Conservation (phyloP, 2,329 filamentous ascomycete genomes). For the Pseudogymnoascus sp. region DNA sequence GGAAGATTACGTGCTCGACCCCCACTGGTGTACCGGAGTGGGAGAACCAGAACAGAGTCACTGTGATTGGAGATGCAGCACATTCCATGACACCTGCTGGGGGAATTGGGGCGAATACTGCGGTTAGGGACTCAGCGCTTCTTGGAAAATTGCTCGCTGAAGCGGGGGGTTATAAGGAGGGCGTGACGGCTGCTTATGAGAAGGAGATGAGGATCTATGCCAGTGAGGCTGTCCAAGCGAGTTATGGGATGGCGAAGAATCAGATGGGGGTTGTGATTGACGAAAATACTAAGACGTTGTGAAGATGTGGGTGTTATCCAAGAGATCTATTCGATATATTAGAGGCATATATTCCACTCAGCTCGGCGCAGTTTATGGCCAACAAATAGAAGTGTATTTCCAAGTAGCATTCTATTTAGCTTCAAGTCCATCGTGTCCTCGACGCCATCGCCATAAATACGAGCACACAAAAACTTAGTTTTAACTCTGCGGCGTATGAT, state of each 20-base stretch:
- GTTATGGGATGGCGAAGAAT: constrained; percentile 41
- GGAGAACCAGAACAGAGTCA: constrained; percentile 50
- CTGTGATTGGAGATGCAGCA: constrained; percentile 50
- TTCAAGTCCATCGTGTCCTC: background rate
- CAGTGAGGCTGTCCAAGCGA: constrained; percentile 47
- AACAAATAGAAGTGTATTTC: background rate
- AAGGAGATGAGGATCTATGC: constrained; percentile 55
- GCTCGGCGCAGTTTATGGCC: background rate
- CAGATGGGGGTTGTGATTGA: constrained; percentile 42
- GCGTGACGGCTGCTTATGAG: constrained; percentile 51
- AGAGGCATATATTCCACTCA: background rate
- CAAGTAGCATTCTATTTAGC: background rate
- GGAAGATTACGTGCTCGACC: constrained; percentile 59
- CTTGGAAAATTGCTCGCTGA: constrained; percentile 45
- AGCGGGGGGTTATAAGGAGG: constrained; percentile 46
- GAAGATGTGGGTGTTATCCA: background rate
- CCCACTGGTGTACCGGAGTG: constrained; percentile 54
- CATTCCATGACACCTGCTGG: constrained; percentile 53
- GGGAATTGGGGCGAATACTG: constrained; percentile 51
- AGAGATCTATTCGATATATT: background rate
- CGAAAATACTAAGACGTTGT: constrained; percentile 26
- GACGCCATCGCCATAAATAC: background rate
- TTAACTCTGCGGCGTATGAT: too few species aligned
- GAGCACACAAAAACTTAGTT: background rate
- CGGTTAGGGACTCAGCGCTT: constrained; percentile 47